A percentile compares a stretch with the other conserved stretches of the same genome.
phyloP scores from a whole-genome alignment of 1,139 yeast species.

The Taphrina wiesneri region DNA sequence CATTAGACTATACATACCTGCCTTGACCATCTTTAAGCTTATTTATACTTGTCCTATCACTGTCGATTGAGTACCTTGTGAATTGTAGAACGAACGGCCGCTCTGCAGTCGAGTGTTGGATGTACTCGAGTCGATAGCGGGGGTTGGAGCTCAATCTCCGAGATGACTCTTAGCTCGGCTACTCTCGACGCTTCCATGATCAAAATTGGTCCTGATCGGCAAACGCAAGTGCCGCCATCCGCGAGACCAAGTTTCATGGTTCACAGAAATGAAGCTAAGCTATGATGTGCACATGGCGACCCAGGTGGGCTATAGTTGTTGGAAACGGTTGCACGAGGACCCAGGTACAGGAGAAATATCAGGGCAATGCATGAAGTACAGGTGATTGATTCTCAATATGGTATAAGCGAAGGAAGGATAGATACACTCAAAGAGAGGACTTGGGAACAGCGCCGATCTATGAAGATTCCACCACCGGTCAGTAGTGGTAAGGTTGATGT shows the following conservation, averaged over 20 bases:
- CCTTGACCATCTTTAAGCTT: slow-evolving; percentile 3
- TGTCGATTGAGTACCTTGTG: not conserved
- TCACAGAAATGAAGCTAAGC: too few species aligned
- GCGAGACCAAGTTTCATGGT: too few species aligned
- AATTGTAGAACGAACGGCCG: not conserved
- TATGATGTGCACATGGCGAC: too few species aligned
- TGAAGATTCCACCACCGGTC: not conserved
- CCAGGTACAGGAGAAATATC: too few species aligned
- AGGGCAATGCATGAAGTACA: not conserved
- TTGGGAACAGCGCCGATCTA: too few species aligned
- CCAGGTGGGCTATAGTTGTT: too few species aligned
- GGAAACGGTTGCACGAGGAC: too few species aligned
- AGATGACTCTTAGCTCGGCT: slow-evolving; percentile 2
- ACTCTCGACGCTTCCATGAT: not conserved
- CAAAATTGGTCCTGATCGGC: not conserved
- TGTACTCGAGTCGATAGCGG: not conserved
- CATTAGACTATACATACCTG: slow-evolving; percentile 1
- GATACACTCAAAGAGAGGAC: not conserved
- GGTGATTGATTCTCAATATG: not conserved
- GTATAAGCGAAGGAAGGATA: not conserved
- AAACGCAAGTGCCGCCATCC: not conserved
- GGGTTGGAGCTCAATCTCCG: not conserved
- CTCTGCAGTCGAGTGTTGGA: not conserved
- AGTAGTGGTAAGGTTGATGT: not conserved
- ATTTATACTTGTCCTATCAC: not conserved